Conservation (phyloP, 805 yeast genomes). For the Isabelozyma heimii region DNA sequence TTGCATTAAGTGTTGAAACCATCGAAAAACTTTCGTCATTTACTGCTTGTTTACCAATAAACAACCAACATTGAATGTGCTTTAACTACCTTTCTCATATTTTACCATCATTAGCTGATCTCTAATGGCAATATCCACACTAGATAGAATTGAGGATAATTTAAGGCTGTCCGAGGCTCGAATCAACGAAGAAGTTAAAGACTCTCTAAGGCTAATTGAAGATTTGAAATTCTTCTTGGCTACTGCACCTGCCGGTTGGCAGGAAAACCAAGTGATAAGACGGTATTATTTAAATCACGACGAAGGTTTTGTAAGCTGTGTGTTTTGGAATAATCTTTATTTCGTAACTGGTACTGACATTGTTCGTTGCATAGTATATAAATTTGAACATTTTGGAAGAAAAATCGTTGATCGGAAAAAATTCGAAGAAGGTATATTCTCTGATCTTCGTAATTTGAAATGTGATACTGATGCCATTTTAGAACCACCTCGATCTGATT, state of each 20-base stretch:
- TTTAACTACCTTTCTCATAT: neutral
- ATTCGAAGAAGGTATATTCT: constrained; percentile 94
- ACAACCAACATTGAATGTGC: neutral
- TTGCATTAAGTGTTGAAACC: too few relatives aligned
- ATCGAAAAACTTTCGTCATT: too few relatives aligned
- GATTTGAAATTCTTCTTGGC: constrained; percentile 83
- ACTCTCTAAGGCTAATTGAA: constrained; percentile 61
- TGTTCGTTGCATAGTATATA: constrained; percentile 84
- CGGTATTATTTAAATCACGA: constrained; percentile 82
- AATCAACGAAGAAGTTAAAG: constrained; percentile 19
- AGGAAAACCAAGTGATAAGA: constrained; percentile 79
- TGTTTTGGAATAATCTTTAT: constrained; percentile 85
- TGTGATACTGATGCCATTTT: constrained; percentile 83
- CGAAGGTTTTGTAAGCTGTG: constrained; percentile 90
- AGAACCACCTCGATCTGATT: constrained; percentile 83
- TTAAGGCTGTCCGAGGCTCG: neutral
- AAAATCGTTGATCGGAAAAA: constrained; percentile 82
- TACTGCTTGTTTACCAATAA: too few relatives aligned
- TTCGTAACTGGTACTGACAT: constrained; percentile 96
- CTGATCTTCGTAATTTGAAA: constrained; percentile 83
- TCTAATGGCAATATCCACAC: neutral
- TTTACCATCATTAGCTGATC: too few relatives aligned
- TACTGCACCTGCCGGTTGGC: constrained; percentile 96
- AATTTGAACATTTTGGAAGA: constrained; percentile 88
- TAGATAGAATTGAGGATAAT: neutral